A percentile compares a stretch with the other conserved stretches of the same genome.
These are phyloP conservation scores for Nadsonia starkeyi-henricii DNA, from an alignment of 1,139 yeast species.

Conservation along the genomic window DNA sequence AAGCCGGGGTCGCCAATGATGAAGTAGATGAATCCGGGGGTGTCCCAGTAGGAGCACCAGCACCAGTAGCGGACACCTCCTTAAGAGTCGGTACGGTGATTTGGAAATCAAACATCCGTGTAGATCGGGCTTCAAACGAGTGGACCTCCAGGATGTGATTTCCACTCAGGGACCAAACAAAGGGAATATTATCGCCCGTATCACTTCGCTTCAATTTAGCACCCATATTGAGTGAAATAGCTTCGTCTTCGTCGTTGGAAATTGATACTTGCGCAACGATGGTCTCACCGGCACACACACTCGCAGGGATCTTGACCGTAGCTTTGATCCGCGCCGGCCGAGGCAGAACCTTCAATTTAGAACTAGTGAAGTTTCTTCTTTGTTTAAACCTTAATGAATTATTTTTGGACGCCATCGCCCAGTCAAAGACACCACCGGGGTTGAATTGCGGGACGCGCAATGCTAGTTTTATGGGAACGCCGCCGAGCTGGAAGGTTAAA, in stretches of 20 bases:
- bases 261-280: slow-evolving; percentile 12
- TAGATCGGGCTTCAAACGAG: background rate
- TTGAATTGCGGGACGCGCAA: background rate
- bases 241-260: slow-evolving; percentile 19
- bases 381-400: slow-evolving; percentile 3
- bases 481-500: background rate
- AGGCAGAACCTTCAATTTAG: slow-evolving; percentile 14
- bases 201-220: slow-evolving; percentile 12
- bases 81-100: background rate
- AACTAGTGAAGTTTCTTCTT: background rate
- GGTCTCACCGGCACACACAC: slow-evolving; percentile 20
- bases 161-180: background rate
- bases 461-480: background rate
- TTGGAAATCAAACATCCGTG: background rate
- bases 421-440: background rate
- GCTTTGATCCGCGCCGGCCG: slow-evolving; percentile 18
- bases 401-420: background rate
- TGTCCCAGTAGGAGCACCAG: no score
- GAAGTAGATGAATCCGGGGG: background rate
- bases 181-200: slow-evolving; percentile 9
- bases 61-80: no score
- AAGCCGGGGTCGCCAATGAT: slow-evolving; percentile 2
- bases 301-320: slow-evolving; percentile 10
- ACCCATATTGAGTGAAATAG: slow-evolving; percentile 13
- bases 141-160: background rate